phyloP scores from a whole-genome alignment of 2,329 filamentous ascomycete species.

The Sordariomycetes sp. region DNA sequence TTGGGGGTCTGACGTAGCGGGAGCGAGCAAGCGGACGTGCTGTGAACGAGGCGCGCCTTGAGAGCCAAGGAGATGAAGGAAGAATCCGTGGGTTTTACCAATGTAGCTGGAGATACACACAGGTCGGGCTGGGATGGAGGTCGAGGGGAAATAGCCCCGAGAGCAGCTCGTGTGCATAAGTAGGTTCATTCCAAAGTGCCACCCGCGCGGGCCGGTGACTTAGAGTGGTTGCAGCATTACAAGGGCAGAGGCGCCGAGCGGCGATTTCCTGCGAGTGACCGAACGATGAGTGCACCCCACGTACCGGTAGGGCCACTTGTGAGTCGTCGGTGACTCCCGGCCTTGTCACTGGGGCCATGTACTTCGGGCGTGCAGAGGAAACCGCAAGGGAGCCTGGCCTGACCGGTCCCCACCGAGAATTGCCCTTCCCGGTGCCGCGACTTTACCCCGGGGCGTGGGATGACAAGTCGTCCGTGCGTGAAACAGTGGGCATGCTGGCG shows the following conservation, averaged over 20 bases:
- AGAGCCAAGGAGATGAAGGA: neutral
- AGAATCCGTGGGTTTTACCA: neutral
- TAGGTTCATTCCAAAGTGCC: neutral
- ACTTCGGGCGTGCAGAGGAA: no score
- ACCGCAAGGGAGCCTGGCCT: no score
- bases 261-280: no score
- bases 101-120: neutral
- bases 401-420: no score
- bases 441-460: neutral
- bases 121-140: neutral
- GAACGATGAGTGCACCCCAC: no score
- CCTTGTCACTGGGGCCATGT: no score
- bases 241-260: no score
- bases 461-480: neutral
- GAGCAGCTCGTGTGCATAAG: neutral
- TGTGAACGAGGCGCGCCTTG: neutral
- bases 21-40: neutral
- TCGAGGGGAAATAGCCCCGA: neutral
- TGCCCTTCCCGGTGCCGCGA: neutral
- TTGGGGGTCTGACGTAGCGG: neutral
- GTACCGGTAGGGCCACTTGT: no score
- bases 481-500: neutral
- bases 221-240: no score
- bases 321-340: no score
- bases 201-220: no score